Conservation (phyloP, 805 yeast species). For the Cyberlindnera meyerae region DNA sequence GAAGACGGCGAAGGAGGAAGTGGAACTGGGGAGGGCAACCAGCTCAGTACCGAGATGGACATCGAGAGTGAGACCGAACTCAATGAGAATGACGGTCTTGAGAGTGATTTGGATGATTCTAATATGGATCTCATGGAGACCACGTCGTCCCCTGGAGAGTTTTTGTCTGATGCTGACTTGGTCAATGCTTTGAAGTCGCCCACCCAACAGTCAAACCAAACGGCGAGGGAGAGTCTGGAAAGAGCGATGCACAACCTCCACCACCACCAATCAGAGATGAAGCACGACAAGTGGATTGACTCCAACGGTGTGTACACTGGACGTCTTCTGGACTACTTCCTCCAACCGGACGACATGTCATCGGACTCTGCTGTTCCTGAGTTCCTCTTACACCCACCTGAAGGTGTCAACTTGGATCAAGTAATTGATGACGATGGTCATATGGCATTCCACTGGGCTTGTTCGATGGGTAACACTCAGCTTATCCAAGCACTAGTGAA, state of each 20-base stretch:
- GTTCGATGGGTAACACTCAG: conserved; percentile 83
- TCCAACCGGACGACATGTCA: conserved; percentile 50
- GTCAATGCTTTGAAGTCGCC: conserved; percentile 38
- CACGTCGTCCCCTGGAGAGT: conserved; percentile 49
- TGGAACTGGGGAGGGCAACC: conserved; percentile 3
- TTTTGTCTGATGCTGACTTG: conserved; percentile 48
- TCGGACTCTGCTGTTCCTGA: conserved; percentile 48
- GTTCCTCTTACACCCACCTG: conserved; percentile 58
- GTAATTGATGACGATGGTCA: conserved; percentile 93
- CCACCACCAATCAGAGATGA: conserved; percentile 8
- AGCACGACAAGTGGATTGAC: conserved; percentile 25
- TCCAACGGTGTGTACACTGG: conserved; percentile 39
- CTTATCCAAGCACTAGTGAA: conserved; percentile 71
- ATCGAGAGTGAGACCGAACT: conserved; percentile 17
- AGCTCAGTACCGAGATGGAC: conserved; percentile 13
- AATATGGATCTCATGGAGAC: conserved; percentile 11
- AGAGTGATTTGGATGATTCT: conserved; percentile 22
- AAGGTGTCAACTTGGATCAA: conserved; percentile 63
- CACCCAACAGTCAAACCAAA: conserved; percentile 12
- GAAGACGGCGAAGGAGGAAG: conserved; percentile 2
- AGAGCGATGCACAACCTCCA: conserved; percentile 16
- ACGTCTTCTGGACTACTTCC: conserved; percentile 47
- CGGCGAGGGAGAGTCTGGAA: conserved; percentile 24
- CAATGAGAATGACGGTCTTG: conserved; percentile 21
- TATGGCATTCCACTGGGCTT: conserved; percentile 95